phyloP scores from a whole-genome alignment of 1,284 basidiomycete genomes.

The Stereum hirsutum region DNA sequence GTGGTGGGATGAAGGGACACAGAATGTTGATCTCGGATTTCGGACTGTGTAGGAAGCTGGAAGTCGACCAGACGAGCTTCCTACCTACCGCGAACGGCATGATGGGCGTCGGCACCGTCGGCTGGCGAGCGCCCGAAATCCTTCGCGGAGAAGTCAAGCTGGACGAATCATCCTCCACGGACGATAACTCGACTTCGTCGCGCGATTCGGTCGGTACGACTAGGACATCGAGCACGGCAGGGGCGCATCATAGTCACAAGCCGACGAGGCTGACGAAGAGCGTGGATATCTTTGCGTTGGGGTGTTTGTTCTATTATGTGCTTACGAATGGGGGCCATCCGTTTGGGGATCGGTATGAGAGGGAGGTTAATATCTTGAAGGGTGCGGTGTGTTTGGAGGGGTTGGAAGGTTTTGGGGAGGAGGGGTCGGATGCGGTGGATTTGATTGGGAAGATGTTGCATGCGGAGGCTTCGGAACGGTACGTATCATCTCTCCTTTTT shows the following conservation, averaged over 20 bases:
- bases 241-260: constrained; percentile 32
- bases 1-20: constrained; percentile 38
- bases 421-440: constrained; percentile 78
- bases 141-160: constrained; percentile 85
- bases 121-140: constrained; percentile 94
- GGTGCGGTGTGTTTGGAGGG: constrained; percentile 62
- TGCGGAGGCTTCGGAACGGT: constrained; percentile 68
- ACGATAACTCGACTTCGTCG: constrained; percentile 59
- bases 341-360: constrained; percentile 84
- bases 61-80: constrained; percentile 91
- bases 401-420: constrained; percentile 80
- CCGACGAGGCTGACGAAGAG: constrained; percentile 79
- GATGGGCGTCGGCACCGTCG: constrained; percentile 85
- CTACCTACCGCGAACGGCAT: constrained; percentile 73
- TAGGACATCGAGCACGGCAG: constrained; percentile 24
- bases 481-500: constrained; percentile 23
- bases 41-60: constrained; percentile 87
- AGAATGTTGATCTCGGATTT: constrained; percentile 95
- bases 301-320: constrained; percentile 89
- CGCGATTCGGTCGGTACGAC: constrained; percentile 50
- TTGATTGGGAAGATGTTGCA: constrained; percentile 73
- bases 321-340: constrained; percentile 85
- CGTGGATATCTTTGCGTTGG: constrained; percentile 90
- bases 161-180: constrained; percentile 66
- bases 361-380: constrained; percentile 88